Base-by-base conservation (phyloP, 2,329 filamentous ascomycete genomes). In the Sporothrix phasma region DNA sequence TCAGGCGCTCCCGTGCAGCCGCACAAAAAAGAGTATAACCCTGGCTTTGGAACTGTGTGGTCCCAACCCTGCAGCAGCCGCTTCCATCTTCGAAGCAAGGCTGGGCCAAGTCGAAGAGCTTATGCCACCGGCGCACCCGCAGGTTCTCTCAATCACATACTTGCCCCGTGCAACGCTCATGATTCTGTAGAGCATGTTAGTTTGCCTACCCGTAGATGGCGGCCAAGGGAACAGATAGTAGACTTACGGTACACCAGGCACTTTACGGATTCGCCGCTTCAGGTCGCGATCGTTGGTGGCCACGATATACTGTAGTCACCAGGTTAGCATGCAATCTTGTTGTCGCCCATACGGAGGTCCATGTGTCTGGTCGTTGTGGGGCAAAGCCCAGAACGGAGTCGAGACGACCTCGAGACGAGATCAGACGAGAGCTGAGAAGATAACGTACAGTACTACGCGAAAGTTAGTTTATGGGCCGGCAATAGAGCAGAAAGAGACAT, bases 71-170 rank as follows among this genome's bases (percentile, higher is more conserved):
- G 15, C 34, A 37, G 34, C 10, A 43, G 17, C 41, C n/a, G n/a
- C 17, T n/a, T n/a, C 3, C 5, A 17, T 17, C 6, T 8, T 43
- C 17, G 41, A 7, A 6, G 19, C 5, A n/a, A 43, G 15, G 8
- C 41, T 11, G 6, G 7, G 3, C 1, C 31, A 24, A 22, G 15
- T 13, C 54, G 3, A 22, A 2, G 3, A 24, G n/a, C n/a, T 37
- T 65, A 67, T 17, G 66, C 58, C 69, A 92, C 87, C 39, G 90
- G 89, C 43, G 90, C 90, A 75, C 92, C 89, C 5, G 92, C 67
- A 97, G 76, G 71, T 92, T 85, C 80, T 85, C 80, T 97, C 94
- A 72, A 99, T 94, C 56, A 93, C 88, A 76, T 97, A 97, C 76
- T 97, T 97, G 53, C 90, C 91, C 71, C 90, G 84, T 5, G 88